Evolutionary conservation across 495 filamentous ascomycete genomes (phyloP).

Genomic region (Bacidia gigantensis): DNA sequence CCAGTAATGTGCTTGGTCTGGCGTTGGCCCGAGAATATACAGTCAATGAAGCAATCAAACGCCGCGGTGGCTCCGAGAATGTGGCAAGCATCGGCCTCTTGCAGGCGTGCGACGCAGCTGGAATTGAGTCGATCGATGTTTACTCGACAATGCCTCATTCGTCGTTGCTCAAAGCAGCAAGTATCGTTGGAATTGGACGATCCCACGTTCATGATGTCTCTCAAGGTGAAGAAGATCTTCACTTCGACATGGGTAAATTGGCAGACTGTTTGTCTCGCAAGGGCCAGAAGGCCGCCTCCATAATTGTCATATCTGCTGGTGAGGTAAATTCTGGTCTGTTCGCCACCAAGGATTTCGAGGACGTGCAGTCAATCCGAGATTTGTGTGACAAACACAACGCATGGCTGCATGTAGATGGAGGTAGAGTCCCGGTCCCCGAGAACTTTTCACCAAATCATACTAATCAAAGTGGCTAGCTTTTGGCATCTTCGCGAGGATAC

Average conservation of each 20-base stretch:
- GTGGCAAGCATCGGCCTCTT: conserved; percentile 59
- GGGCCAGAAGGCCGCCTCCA: conserved; percentile 41
- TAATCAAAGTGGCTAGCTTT: conserved; percentile 55
- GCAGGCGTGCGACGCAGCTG: conserved; percentile 46
- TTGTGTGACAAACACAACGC: no score
- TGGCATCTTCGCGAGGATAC: conserved; percentile 62
- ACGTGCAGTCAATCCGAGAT: conserved; percentile 57
- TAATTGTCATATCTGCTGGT: conserved; percentile 66
- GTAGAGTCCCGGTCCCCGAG: no score
- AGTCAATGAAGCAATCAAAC: conserved; percentile 28
- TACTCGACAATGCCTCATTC: conserved; percentile 74
- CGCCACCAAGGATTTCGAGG: conserved; percentile 42
- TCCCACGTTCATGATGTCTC: conserved; percentile 47
- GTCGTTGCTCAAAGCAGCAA: conserved; percentile 68
- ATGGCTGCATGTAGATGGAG: conserved; percentile 86
- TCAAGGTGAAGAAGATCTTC: conserved; percentile 38
- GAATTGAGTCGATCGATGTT: conserved; percentile 54
- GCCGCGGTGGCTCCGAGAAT: conserved; percentile 21
- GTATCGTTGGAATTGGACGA: conserved; percentile 67
- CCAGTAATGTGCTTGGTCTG: conserved; percentile 68
- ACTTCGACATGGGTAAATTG: conserved; percentile 49
- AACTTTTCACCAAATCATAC: conserved; percentile 1
- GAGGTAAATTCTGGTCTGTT: conserved; percentile 90
- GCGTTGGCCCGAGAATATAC: conserved; percentile 63
- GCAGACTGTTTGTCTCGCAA: conserved; percentile 36